Base-by-base conservation (phyloP, 2,329 filamentous ascomycete species). In the Mycosphaerella arachidis region DNA sequence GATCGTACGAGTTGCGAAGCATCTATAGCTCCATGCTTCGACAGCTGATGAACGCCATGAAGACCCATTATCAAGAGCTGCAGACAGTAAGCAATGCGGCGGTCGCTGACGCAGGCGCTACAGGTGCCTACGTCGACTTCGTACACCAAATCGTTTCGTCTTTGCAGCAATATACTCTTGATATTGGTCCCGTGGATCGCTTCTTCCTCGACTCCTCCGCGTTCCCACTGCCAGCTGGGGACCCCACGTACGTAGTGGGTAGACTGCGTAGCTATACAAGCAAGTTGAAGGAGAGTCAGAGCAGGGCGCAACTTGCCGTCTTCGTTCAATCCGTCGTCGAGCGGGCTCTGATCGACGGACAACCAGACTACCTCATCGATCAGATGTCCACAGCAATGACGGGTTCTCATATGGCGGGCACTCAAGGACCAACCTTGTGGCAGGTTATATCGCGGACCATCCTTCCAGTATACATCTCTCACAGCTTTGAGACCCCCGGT, bases 191-290 rank as follows among this genome's bases (percentile, higher is more conserved):
- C 0, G 76, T 87, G 16, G 79, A 86, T 57, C 70, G 74, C 0
- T 87, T 86, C 75, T 87, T 86, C 71, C 85, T 81, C 1, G 81
- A 86, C 63, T 84, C 84, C 1, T 74, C 77, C 1, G 77, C 79
- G 0, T 88, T 88, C 68, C 85, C 85, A 2, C 74, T 87, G 4
- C 85, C 85, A 6, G 77, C 78, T 2, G 76, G 74, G 1, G 85
- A 88, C 67, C 85, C 85, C 1, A 82, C 78, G 0, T 88, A 87
- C 68, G 83, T 88, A 27, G 81, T 86, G 4, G 84, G 83, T 8
- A 80, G 80, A 59, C 73, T 88, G 33, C 84, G 82, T 63, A 80
- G 82, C 48, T 87, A 87, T 61, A 80, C 78, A 12, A 75, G 82
- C 1, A 84, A 82, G 64, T 72, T 86, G 16, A 31, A 31, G 10